Evolutionary conservation across 2,329 filamentous ascomycete genomes (phyloP).

Genomic region (Pleochaeta shiraiana): DNA sequence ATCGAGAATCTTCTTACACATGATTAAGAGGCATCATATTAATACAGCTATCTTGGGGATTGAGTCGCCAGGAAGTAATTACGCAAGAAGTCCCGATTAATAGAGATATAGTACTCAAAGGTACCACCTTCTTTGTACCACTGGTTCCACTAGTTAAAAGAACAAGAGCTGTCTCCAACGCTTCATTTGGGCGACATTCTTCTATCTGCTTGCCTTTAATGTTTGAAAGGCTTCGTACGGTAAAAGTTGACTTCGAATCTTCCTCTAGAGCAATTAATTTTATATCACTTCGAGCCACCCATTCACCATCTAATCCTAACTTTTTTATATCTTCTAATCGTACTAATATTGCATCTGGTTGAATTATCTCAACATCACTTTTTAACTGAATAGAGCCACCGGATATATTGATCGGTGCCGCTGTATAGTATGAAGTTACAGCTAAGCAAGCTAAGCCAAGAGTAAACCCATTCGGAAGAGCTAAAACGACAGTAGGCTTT

Average conservation of each 20-base stretch:
- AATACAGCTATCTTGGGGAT: constrained; percentile 26
- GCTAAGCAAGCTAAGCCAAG: constrained; percentile 29
- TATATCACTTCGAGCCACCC: constrained; percentile 19
- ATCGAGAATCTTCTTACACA: constrained; percentile 16
- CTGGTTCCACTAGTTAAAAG: constrained; percentile 36
- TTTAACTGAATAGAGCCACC: constrained; percentile 28
- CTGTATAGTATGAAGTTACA: constrained; percentile 27
- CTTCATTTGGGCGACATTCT: constrained; percentile 19
- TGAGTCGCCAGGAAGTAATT: constrained; percentile 30
- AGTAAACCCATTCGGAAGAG: constrained; percentile 30
- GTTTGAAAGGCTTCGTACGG: constrained; percentile 12
- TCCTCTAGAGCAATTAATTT: constrained; percentile 22
- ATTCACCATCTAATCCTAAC: constrained; percentile 20
- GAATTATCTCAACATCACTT: constrained; percentile 26
- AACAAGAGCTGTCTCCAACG: constrained; percentile 27
- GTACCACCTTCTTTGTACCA: constrained; percentile 36
- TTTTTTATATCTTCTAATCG: constrained; percentile 21
- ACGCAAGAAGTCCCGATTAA: constrained; percentile 29
- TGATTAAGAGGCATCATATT: constrained; percentile 40
- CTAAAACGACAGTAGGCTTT: constrained; percentile 20
- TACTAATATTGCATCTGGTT: constrained; percentile 26
- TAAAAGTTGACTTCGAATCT: constrained; percentile 20
- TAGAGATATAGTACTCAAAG: constrained; percentile 28
- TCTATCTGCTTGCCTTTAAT: not conserved
- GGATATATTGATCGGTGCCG: constrained; percentile 29